A percentile compares a stretch with the other conserved stretches of the same genome.
Evolutionary conservation across 148 eudicot genomes (phyloP).

Genomic region (Vaccinium macrocarpon): DNA sequence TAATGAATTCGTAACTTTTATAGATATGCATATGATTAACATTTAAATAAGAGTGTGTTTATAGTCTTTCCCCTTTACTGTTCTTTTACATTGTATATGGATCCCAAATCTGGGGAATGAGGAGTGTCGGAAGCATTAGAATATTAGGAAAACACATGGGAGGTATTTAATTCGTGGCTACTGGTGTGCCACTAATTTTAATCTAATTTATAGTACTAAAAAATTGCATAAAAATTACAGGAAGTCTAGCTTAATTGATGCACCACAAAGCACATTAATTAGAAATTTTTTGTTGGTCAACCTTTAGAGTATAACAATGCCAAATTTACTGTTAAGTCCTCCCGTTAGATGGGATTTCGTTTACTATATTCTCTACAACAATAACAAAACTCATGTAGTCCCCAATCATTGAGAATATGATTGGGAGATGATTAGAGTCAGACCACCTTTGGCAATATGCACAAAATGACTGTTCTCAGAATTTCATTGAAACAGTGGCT

Average conservation of each 20-base stretch:
- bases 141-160: background rate
- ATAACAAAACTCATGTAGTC: too few species aligned
- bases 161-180: too few species aligned
- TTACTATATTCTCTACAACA: background rate
- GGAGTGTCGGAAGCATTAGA: background rate
- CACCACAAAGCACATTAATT: background rate
- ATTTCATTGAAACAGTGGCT: too few species aligned
- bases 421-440: too few species aligned
- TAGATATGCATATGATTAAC: too few species aligned
- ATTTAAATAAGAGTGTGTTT: too few species aligned
- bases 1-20: too few species aligned
- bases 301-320: background rate
- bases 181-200: too few species aligned
- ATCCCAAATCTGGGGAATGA: background rate
- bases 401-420: too few species aligned
- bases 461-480: too few species aligned
- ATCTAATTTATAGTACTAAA: background rate
- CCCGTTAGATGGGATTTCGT: background rate
- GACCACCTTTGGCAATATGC: too few species aligned
- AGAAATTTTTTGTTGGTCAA: background rate
- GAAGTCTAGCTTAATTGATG: background rate
- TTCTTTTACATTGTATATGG: background rate
- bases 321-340: background rate
- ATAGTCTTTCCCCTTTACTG: too few species aligned
- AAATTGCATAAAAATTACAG: background rate